A percentile compares a stretch with the other conserved stretches of the same genome.
Evolutionary conservation across 2,329 filamentous ascomycete genomes (phyloP).

Genomic region (Byssothecium circinans): DNA sequence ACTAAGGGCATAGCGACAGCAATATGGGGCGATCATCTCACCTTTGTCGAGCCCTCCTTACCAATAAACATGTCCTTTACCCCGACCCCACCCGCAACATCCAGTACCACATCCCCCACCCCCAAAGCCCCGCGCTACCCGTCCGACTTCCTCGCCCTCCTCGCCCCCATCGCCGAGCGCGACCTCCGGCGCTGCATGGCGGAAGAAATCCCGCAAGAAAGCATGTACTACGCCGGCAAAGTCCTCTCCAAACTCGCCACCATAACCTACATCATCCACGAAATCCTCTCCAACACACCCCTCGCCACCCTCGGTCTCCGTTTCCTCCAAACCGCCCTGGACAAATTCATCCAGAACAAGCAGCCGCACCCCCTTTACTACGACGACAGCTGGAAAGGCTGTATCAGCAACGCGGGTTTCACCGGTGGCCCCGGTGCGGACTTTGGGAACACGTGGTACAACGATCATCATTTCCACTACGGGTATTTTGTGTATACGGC

Average conservation of each 20-base stretch:
- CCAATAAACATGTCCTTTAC: slow-evolving; percentile 74
- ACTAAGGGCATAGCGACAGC: slow-evolving; percentile 82
- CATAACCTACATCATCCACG: slow-evolving; percentile 50
- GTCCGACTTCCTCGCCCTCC: slow-evolving; percentile 59
- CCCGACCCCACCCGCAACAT: slow-evolving; percentile 66
- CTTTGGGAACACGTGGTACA: slow-evolving; percentile 85
- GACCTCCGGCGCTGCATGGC: slow-evolving; percentile 78
- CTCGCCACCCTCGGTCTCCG: slow-evolving; percentile 53
- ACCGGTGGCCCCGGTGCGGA: slow-evolving; percentile 68
- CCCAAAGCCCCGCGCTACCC: slow-evolving; percentile 38
- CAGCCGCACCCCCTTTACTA: slow-evolving; percentile 57
- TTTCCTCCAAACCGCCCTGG: slow-evolving; percentile 52
- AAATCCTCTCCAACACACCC: slow-evolving; percentile 60
- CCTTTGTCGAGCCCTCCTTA: slow-evolving; percentile 72
- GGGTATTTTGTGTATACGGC: slow-evolving; percentile 89
- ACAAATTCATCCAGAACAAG: slow-evolving; percentile 49
- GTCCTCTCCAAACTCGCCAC: slow-evolving; percentile 46
- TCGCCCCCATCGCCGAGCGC: slow-evolving; percentile 64
- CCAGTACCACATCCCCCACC: slow-evolving; percentile 20
- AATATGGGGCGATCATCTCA: slow-evolving; percentile 61
- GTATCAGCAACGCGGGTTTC: slow-evolving; percentile 78
- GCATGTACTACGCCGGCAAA: slow-evolving; percentile 90
- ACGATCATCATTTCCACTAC: slow-evolving; percentile 65
- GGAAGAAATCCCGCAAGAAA: slow-evolving; percentile 73
- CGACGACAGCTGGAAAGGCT: slow-evolving; percentile 71